Evolutionary conservation across 345 rosid genomes (phyloP).

Genomic region (Gossypium ekmanianum): DNA sequence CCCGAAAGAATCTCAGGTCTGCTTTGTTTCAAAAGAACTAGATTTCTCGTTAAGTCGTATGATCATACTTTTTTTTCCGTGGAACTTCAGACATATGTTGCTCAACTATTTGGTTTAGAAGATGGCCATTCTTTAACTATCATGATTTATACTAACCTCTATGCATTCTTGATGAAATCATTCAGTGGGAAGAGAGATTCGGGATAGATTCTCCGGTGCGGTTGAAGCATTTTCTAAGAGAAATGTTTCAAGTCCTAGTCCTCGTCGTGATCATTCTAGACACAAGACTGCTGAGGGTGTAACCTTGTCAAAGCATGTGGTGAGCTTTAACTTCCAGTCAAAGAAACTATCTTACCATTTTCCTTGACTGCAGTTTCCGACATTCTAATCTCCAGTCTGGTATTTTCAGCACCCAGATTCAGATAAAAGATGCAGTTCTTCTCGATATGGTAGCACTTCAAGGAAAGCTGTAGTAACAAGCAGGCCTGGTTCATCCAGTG

Average conservation of each 20-base stretch:
- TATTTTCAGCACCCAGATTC: conserved; percentile 46
- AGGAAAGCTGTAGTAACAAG: conserved; percentile 57
- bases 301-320: conserved; percentile 54
- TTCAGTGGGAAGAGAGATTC: conserved; percentile 52
- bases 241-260: conserved; percentile 40
- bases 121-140: neutral
- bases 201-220: conserved; percentile 64
- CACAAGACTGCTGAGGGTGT: conserved; percentile 54
- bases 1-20: conserved; percentile 48
- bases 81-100: neutral
- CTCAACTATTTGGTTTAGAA: neutral
- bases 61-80: neutral
- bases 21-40: neutral
- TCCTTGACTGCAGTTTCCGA: neutral
- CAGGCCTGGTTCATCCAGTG: conserved; percentile 68
- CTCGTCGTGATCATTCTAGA: conserved; percentile 44
- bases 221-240: conserved; percentile 68
- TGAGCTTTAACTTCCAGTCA: conserved; percentile 25
- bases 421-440: conserved; percentile 44
- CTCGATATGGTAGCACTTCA: conserved; percentile 65
- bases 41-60: neutral
- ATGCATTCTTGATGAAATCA: conserved; percentile 13
- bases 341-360: neutral
- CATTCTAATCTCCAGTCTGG: neutral
- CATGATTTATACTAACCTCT: conserved; percentile 7